Conservation (phyloP, 164 flowering plant genomes). For the Dillenia suffruticosa region DNA sequence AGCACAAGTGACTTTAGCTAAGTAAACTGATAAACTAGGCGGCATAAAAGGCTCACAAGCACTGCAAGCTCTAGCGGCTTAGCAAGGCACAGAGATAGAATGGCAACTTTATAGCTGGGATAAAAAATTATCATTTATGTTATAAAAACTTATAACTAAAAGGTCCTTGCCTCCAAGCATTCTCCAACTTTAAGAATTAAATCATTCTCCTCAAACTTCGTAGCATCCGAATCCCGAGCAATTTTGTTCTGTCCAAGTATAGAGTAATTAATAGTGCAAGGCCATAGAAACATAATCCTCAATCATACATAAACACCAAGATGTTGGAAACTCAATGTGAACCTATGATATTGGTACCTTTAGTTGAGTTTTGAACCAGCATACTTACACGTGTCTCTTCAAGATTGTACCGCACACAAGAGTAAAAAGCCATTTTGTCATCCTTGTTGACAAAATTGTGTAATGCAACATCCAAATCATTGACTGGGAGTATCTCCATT, state of each 20-base stretch:
- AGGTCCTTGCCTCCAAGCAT: slow-evolving; percentile 71
- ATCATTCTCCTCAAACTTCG: slow-evolving; percentile 74
- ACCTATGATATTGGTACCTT: too few species aligned
- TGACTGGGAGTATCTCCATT: slow-evolving; percentile 98
- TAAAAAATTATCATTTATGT: too few species aligned
- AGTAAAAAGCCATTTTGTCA: slow-evolving; percentile 87
- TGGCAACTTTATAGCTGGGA: too few species aligned
- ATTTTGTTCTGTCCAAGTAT: slow-evolving; percentile 56
- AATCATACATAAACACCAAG: too few species aligned
- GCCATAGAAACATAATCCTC: too few species aligned
- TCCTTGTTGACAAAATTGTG: slow-evolving; percentile 96
- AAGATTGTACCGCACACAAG: slow-evolving; percentile 77
- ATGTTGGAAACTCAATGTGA: too few species aligned
- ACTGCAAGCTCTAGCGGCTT: too few species aligned
- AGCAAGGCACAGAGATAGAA: too few species aligned
- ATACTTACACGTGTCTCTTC: slow-evolving; percentile 90
- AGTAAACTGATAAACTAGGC: too few species aligned
- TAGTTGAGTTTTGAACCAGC: background rate
- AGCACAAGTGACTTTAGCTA: too few species aligned
- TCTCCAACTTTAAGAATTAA: slow-evolving; percentile 87
- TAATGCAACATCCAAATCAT: slow-evolving; percentile 88
- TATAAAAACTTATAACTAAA: slow-evolving; percentile 2
- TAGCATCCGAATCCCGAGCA: slow-evolving; percentile 57
- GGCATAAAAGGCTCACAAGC: too few species aligned
- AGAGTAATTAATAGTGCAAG: background rate